These are phyloP conservation scores for Aspergillus egyptiacus DNA, from an alignment of 495 filamentous ascomycete genomes.

Conservation along the genomic window DNA sequence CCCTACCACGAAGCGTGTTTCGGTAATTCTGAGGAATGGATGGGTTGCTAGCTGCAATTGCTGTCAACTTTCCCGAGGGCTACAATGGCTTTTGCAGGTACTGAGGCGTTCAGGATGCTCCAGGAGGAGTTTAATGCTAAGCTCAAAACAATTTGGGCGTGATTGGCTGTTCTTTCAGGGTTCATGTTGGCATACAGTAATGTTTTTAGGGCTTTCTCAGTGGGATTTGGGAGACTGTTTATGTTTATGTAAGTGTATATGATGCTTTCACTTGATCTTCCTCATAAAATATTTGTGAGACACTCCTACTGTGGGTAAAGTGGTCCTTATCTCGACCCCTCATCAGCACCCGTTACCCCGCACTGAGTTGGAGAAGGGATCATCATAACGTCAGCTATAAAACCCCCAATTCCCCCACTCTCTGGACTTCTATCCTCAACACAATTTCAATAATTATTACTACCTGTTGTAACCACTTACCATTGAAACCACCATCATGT, in stretches of 20 bases:
- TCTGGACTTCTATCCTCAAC: background rate
- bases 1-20: slow-evolving; percentile 6
- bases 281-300: background rate
- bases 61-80: no score
- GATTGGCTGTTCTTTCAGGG: slow-evolving; percentile 17
- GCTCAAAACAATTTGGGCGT: slow-evolving; percentile 53
- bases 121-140: slow-evolving; percentile 58
- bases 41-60: background rate
- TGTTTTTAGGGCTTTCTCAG: no score
- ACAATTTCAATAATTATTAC: background rate
- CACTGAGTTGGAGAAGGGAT: slow-evolving; percentile 18
- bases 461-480: background rate
- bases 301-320: no score
- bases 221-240: no score
- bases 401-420: background rate
- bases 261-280: no score
- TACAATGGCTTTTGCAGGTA: slow-evolving; percentile 45
- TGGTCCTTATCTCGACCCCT: slow-evolving; percentile 1
- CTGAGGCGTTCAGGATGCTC: slow-evolving; percentile 48
- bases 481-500: slow-evolving; percentile 21
- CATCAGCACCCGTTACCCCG: slow-evolving; percentile 6
- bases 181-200: no score
- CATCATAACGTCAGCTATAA: slow-evolving; percentile 1
- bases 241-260: no score
- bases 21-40: slow-evolving; percentile 6